Conservation (phyloP, 2,329 filamentous ascomycete genomes). For the Fusarium verrucosum region DNA sequence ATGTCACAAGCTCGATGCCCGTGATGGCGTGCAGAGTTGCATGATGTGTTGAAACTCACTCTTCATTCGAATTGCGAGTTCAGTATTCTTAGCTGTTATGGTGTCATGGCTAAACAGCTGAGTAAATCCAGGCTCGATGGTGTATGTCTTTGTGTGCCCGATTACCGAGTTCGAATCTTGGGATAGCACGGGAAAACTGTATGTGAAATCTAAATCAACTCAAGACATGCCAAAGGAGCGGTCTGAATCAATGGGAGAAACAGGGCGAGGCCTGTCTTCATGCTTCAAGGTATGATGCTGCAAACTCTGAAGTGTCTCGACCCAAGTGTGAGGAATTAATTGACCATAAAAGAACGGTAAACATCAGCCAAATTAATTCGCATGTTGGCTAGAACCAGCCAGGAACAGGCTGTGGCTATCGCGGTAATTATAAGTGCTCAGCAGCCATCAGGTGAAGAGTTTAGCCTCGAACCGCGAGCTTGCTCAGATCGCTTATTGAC, state of each 20-base stretch:
- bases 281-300: not conserved
- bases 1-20: not conserved
- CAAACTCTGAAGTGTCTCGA: not conserved
- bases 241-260: not conserved
- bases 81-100: not conserved
- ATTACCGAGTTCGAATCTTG: no score
- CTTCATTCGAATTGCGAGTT: not conserved
- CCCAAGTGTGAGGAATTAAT: not conserved
- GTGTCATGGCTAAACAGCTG: not conserved
- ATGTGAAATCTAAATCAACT: not conserved
- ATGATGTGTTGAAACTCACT: not conserved
- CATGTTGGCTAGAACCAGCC: not conserved
- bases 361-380: not conserved
- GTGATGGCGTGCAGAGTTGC: not conserved
- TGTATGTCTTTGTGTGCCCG: not conserved
- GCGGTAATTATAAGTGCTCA: conserved; percentile 21
- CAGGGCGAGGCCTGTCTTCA: not conserved
- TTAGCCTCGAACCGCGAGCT: conserved; percentile 2
- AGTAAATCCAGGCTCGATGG: not conserved
- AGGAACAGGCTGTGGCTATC: conserved; percentile 26
- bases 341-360: not conserved
- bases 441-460: conserved; percentile 2
- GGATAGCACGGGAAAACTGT: not conserved
- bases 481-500: conserved; percentile 9
- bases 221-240: not conserved